A percentile compares a stretch with the other conserved stretches of the same genome.
These are phyloP conservation scores for Podila clonocystis DNA, from an alignment of 192 early-diverging fungal genomes.

Conservation along the genomic window DNA sequence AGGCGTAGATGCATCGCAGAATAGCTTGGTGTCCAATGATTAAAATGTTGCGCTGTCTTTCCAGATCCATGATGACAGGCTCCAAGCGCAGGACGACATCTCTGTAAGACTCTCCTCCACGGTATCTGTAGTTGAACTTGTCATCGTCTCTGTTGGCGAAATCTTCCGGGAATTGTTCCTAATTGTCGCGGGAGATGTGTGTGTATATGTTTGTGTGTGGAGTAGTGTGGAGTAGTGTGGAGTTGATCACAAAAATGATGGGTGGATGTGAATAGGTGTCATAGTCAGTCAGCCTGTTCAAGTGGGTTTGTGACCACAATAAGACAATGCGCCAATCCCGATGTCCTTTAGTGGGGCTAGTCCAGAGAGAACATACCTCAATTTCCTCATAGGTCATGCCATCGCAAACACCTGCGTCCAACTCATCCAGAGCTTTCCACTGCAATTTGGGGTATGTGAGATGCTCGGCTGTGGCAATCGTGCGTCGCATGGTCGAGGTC, in stretches of 20 bases:
- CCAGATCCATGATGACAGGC: slow-evolving; percentile 99
- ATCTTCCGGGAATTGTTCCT: slow-evolving; percentile 90
- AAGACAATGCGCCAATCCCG: not conserved
- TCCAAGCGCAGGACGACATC: slow-evolving; percentile 96
- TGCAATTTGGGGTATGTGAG: slow-evolving; percentile 89
- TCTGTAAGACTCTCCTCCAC: slow-evolving; percentile 90
- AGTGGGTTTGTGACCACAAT: not conserved
- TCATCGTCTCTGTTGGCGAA: slow-evolving; percentile 95
- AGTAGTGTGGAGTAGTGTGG: not conserved
- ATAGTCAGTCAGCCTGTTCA: not conserved
- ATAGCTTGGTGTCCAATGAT: slow-evolving; percentile 99
- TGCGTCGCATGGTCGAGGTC: slow-evolving; percentile 96
- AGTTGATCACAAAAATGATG: not conserved
- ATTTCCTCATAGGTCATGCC: slow-evolving; percentile 99
- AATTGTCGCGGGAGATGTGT: not conserved
- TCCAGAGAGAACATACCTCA: slow-evolving; percentile 57
- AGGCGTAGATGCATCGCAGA: slow-evolving; percentile 96
- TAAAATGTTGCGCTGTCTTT: slow-evolving; percentile 95
- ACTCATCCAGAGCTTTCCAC: slow-evolving; percentile 98
- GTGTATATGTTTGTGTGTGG: not conserved
- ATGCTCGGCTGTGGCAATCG: slow-evolving; percentile 86
- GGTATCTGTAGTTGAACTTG: slow-evolving; percentile 93
- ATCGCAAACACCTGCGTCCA: slow-evolving; percentile 98
- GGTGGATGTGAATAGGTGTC: not conserved
- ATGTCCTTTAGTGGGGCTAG: not conserved